Percentiles rank a stretch among this genome's conserved stretches.
phyloP scores from a whole-genome alignment of 2,329 filamentous ascomycete genomes.

The Elsinoe batatas region DNA sequence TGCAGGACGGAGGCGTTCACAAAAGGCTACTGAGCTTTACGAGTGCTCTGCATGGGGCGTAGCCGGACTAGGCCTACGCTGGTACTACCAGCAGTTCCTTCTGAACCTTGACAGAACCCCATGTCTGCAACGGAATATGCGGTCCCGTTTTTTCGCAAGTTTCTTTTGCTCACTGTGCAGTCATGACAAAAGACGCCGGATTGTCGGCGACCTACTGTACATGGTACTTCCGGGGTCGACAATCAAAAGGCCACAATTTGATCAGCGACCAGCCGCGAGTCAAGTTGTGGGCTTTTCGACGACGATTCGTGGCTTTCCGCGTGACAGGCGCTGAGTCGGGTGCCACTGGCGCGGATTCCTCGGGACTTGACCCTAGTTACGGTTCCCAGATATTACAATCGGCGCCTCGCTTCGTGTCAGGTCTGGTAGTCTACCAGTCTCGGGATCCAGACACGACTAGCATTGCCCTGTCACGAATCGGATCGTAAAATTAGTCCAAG shows the following conservation, averaged over 20 bases:
- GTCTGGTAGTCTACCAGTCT: constrained; percentile 3
- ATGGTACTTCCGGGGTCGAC: not conserved
- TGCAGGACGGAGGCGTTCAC: not conserved
- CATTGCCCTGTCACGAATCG: not conserved
- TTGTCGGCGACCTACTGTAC: not conserved
- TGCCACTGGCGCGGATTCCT: constrained; percentile 9
- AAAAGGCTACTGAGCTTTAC: constrained; percentile 1
- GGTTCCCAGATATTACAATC: constrained; percentile 12
- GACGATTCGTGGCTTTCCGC: not conserved
- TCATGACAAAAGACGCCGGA: not conserved
- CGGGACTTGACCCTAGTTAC: constrained; percentile 8
- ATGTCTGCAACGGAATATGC: not conserved
- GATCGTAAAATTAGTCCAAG: constrained; percentile 10
- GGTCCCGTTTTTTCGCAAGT: not conserved
- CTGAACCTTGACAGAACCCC: not conserved
- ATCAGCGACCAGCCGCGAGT: not conserved
- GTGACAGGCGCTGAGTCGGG: constrained; percentile 1
- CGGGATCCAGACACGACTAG: not conserved
- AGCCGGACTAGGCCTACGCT: not conserved
- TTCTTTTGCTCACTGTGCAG: not conserved
- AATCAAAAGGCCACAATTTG: not conserved
- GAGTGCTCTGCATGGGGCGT: not conserved
- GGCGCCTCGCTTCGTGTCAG: constrained; percentile 7
- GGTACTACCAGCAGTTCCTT: not conserved
- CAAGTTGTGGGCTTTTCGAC: not conserved